phyloP scores from a whole-genome alignment of 805 yeast genomes.

The Saccharomycopsis schoenii region DNA sequence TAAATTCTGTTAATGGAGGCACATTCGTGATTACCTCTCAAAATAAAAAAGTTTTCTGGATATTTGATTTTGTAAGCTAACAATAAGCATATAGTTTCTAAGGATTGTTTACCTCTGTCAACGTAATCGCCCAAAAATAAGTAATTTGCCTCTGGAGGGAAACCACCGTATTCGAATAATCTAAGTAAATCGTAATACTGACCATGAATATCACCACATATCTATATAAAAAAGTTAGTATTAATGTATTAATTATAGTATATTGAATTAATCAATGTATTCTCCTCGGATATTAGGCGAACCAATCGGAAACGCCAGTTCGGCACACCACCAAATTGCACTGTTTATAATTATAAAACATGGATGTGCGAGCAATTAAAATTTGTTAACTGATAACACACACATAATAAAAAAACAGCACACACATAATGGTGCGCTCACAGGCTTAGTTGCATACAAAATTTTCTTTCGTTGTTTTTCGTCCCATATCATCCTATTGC shows the following conservation, averaged over 20 bases:
- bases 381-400: not conserved
- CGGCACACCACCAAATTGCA: not conserved
- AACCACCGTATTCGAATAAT: conserved; percentile 95
- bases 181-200: conserved; percentile 94
- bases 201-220: conserved; percentile 98
- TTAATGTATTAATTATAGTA: not conserved
- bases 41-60: conserved; percentile 93
- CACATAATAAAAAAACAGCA: not conserved
- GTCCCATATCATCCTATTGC: no score
- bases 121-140: conserved; percentile 94
- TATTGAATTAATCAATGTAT: not conserved
- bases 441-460: not conserved
- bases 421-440: not conserved
- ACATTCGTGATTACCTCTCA: conserved; percentile 98
- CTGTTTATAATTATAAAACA: not conserved
- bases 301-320: not conserved
- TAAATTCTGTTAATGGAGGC: conserved; percentile 96
- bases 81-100: conserved; percentile 89
- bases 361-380: not conserved
- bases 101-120: conserved; percentile 95
- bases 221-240: conserved; percentile 26
- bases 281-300: not conserved
- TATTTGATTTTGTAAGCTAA: conserved; percentile 95
- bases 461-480: no score
- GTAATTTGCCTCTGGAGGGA: conserved; percentile 98